Base-by-base conservation (phyloP, 2,329 filamentous ascomycete species). In the Curvularia spicifera region DNA sequence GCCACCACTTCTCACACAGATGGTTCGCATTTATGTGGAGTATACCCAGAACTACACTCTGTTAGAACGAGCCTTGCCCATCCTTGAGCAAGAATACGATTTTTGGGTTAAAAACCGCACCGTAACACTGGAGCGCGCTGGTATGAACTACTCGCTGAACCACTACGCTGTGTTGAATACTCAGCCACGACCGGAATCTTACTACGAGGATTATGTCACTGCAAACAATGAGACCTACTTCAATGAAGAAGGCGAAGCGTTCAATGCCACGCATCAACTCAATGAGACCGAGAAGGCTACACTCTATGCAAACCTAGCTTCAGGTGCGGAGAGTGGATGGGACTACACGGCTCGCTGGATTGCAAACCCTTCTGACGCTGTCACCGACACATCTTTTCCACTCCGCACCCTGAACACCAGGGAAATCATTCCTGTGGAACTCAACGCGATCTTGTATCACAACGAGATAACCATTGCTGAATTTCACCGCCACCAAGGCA, bases 371-470 rank as follows among this genome's bases (percentile, higher is more conserved):
- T 71, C 76, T 4, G 87, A 89, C 68, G 86, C 87, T 6, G 82
- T 82, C 33, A 75, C 78, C 26, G 85, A 89, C 65, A 79, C 83
- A 20, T 89, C 86, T 71, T 90, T 90, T 75, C 87, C 88, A 0
- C 79, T 90, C 8, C 83, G 87, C 31, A 87, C 83, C 13, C 81
- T 89, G 43, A 89, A 89, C 72, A 83, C 83, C 6, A 77, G 78
- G 56, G 81, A 85, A 45, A 81, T 84, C 10, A 77, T 90, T 1
- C 85, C 86, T 1, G 85, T 90, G 2, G 87, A 89, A 55, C 81
- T 90, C 61, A 90, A 90, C 74, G 85, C 87, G 1, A 89, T 90
- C 44, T 76, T 90, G 8, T 90, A 89, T 72, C 82, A 82, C 66
- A 89, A 88, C 63, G 88, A 90, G 67, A 76, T 84, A 1, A 79